Evolutionary conservation across 345 rosid species (phyloP), one percentile per base, ranked within the genome.

Genomic region (Salix brachista): DNA sequence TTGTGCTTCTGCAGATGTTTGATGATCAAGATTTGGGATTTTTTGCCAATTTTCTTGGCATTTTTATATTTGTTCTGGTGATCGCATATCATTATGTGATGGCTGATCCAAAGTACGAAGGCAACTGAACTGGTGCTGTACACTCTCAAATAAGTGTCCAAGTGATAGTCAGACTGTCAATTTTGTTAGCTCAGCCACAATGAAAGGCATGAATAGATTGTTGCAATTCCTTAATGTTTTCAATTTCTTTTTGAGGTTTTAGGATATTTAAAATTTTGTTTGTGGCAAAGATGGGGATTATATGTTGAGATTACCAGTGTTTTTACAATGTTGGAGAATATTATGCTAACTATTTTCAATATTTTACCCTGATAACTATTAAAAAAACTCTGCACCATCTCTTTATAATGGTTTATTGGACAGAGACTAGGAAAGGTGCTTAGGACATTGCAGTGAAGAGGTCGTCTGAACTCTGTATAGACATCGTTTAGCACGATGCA

Each of bases 51-150:
- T 86, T 91, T 80, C 93, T 93, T 62, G 97, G 97, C 82, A 84
- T 89, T 62, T 93, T 89, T 80, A 87, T 93, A 65, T 95, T 91
- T 71, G 83, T 75, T 54, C 82, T 90, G 84, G 93, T 95, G 26
- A 90, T 93, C 30, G 93, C 91, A 8, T 94, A 93, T 77, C 98
- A 93, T 78, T 93, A 84, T 60, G 93, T 93, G 79, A 78, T 92
- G 85, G 99, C 97, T 68, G 99, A 93, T 81, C 93, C 96, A 21
- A 93, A 89, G 82, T 91, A 80, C 70, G 97, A 89, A 85, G 89
- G 89, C 66, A 88, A 85, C 84, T 92, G 79, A 89, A 71, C 18
- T 8, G 21, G 28, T 4, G 39, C 1, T 23, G n/a, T 1, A 2
- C 6, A n/a, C 68, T 46, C 12, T 28, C 1, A 30, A 11, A 48